A percentile compares a stretch with the other conserved stretches of the same genome.
Evolutionary conservation across 2,329 filamentous ascomycete genomes (phyloP).

Genomic region (Phoma sp.): DNA sequence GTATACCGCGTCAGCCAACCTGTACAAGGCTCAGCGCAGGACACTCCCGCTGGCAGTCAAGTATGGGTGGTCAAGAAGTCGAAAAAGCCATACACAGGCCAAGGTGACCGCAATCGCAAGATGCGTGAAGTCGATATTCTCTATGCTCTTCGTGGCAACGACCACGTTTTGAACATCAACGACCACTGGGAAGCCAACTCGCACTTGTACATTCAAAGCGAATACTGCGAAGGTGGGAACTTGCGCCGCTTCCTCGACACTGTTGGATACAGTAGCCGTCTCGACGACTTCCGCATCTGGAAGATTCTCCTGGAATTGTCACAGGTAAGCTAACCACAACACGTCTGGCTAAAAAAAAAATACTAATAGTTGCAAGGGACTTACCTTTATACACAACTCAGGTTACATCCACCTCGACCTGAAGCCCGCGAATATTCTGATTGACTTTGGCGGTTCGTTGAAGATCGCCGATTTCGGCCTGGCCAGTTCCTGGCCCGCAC

Average conservation of each 20-base stretch:
- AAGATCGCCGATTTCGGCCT: constrained; percentile 89
- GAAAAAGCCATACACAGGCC: constrained; percentile 77
- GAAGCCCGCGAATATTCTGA: constrained; percentile 84
- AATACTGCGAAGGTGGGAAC: constrained; percentile 94
- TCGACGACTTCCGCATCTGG: constrained; percentile 98
- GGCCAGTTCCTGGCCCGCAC: constrained; percentile 79
- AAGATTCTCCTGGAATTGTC: constrained; percentile 91
- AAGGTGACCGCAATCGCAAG: constrained; percentile 80
- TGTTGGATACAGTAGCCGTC: constrained; percentile 79
- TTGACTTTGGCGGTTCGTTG: constrained; percentile 79
- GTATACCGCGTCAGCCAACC: constrained; percentile 79
- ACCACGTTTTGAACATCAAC: constrained; percentile 84
- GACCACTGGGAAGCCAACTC: constrained; percentile 87
- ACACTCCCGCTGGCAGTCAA: constrained; percentile 38
- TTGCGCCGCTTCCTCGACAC: constrained; percentile 84
- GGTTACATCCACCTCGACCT: constrained; percentile 86
- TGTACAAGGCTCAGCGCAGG: constrained; percentile 35
- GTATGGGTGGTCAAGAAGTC: constrained; percentile 96
- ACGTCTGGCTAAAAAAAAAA: neutral
- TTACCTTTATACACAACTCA: constrained; percentile 87
- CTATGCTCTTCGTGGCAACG: constrained; percentile 75
- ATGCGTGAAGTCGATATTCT: constrained; percentile 84
- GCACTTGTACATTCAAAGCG: constrained; percentile 95
- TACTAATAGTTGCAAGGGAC: constrained; percentile 65
- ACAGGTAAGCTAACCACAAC: constrained; percentile 64